Evolutionary conservation across 345 rosid genomes (phyloP).

Genomic region (Populus pruinosa): DNA sequence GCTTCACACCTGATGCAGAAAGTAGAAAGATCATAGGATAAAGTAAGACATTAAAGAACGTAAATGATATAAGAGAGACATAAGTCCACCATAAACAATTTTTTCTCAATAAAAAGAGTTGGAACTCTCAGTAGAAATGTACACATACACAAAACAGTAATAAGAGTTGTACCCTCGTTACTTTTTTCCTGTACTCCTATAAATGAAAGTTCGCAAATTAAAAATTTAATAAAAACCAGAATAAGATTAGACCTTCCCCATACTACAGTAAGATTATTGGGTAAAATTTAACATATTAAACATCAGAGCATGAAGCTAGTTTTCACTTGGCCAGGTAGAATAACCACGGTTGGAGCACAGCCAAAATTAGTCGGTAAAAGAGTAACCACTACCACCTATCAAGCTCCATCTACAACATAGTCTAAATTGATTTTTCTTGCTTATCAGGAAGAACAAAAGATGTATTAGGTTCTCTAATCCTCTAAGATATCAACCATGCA

Average conservation of each 20-base stretch:
- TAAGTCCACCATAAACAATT: too few species aligned
- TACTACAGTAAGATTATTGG: not conserved
- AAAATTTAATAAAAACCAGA: not conserved
- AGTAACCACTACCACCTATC: not conserved
- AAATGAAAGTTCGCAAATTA: not conserved
- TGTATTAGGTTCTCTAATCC: not conserved
- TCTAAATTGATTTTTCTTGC: not conserved
- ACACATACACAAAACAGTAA: too few species aligned
- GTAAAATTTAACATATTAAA: not conserved
- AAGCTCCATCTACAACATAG: not conserved
- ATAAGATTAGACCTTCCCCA: not conserved
- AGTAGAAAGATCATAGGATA: not conserved
- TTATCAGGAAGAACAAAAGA: not conserved
- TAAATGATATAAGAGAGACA: too few species aligned
- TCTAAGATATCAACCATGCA: too few species aligned
- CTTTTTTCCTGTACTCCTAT: not conserved
- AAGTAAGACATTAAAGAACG: not conserved
- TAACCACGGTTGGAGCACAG: not conserved
- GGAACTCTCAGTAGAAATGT: too few species aligned
- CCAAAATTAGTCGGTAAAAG: not conserved
- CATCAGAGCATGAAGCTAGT: not conserved
- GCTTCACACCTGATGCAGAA: constrained; percentile 29
- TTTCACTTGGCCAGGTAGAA: not conserved
- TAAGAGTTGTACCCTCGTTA: not conserved
- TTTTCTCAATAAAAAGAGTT: too few species aligned